phyloP scores from a whole-genome alignment of 768 basidiomycete species.

The Termitomyces titanicus region DNA sequence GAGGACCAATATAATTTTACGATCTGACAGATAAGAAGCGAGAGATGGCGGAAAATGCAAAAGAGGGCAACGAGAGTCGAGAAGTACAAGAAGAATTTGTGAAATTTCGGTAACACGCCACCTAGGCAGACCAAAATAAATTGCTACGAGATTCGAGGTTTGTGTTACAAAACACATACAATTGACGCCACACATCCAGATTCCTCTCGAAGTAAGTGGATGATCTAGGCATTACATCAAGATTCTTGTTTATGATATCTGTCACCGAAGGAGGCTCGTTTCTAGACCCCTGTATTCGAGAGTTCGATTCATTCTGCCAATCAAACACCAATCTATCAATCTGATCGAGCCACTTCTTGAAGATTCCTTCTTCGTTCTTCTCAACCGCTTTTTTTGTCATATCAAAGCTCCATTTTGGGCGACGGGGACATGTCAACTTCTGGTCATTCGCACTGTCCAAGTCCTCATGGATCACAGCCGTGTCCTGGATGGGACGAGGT shows the following conservation, averaged over 20 bases:
- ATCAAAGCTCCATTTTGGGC: constrained; percentile 86
- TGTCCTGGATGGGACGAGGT: constrained; percentile 49
- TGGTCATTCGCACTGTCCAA: constrained; percentile 15
- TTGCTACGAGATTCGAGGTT: neutral
- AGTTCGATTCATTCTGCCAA: constrained; percentile 8
- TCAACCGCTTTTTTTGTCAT: constrained; percentile 90
- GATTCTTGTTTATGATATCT: constrained; percentile 7
- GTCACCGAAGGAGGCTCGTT: constrained; percentile 9
- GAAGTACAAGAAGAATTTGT: constrained; percentile 80
- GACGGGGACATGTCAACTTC: constrained; percentile 47
- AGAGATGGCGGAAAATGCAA: constrained; percentile 86
- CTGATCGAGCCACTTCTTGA: constrained; percentile 71
- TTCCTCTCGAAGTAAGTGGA: constrained; percentile 87
- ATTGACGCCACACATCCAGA: constrained; percentile 91
- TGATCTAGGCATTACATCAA: constrained; percentile 47
- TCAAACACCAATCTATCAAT: constrained; percentile 50
- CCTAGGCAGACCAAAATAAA: constrained; percentile 31
- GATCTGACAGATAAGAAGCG: constrained; percentile 52
- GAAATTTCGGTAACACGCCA: constrained; percentile 95
- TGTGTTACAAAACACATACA: constrained; percentile 46
- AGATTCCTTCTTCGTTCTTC: constrained; percentile 81
- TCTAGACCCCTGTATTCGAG: constrained; percentile 43
- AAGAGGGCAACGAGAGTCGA: constrained; percentile 87
- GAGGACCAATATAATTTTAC: constrained; percentile 66
- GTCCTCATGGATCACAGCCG: constrained; percentile 31